Conservation (phyloP, 768 basidiomycete species). For the Amanita brunnescens region DNA sequence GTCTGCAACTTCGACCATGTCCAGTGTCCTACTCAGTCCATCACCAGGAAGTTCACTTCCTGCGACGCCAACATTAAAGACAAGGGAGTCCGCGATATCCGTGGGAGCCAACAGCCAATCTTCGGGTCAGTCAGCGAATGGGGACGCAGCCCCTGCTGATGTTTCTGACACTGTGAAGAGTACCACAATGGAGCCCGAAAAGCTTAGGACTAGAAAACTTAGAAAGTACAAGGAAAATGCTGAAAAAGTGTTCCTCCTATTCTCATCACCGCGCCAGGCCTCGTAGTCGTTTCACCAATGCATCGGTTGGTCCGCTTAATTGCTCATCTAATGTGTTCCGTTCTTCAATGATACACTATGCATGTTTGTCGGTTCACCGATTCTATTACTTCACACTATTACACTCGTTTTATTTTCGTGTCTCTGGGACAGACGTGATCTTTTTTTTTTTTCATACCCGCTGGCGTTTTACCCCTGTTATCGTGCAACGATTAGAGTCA, state of each 20-base stretch:
- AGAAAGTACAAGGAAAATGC: conserved; percentile 85
- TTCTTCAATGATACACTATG: neutral
- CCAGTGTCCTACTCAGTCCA: conserved; percentile 49
- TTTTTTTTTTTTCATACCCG: neutral
- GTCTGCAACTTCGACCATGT: conserved; percentile 29
- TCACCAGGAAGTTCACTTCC: conserved; percentile 29
- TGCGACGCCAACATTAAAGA: conserved; percentile 64
- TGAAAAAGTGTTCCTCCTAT: conserved; percentile 77
- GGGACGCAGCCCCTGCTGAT: conserved; percentile 15
- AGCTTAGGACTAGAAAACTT: conserved; percentile 62
- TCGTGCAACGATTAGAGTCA: neutral
- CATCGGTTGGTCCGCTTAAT: neutral
- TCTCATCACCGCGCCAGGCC: conserved; percentile 59
- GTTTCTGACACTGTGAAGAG: conserved; percentile 1
- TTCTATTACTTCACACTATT: neutral
- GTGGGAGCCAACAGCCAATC: conserved; percentile 64
- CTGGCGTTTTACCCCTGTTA: neutral
- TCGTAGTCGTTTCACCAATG: conserved; percentile 12
- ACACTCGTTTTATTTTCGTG: conserved; percentile 1
- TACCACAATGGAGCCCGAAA: conserved; percentile 33
- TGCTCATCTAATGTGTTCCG: neutral
- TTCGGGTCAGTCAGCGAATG: conserved; percentile 59
- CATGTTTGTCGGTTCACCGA: conserved; percentile 1
- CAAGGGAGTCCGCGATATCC: conserved; percentile 71
- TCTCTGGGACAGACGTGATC: neutral